Percentiles rank a stretch among this genome's conserved stretches.
phyloP scores from a whole-genome alignment of 441 rosid genomes.

The Corymbia citriodora region DNA sequence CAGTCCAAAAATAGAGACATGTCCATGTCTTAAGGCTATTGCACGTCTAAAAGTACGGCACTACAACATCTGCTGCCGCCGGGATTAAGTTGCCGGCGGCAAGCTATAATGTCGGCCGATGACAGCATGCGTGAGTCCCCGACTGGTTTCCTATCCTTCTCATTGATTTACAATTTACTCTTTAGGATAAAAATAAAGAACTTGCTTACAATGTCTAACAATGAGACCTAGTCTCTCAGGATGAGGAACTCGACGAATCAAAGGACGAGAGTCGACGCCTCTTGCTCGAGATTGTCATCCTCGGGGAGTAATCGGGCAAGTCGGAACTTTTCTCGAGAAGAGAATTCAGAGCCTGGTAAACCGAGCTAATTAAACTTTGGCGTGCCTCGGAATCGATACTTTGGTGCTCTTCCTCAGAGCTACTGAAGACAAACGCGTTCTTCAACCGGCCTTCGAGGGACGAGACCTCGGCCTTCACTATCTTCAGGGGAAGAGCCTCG shows the following conservation, averaged over 20 bases:
- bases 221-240: background rate
- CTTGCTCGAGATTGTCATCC: background rate
- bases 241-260: background rate
- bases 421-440: background rate
- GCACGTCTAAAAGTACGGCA: background rate
- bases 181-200: background rate
- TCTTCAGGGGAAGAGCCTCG: conserved; percentile 1
- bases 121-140: background rate
- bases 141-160: background rate
- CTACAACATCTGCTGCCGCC: background rate
- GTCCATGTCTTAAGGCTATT: background rate
- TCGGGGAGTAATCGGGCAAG: background rate
- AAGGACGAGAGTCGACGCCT: background rate
- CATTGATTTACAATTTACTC: background rate
- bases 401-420: background rate
- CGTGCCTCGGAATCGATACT: background rate
- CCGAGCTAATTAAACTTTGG: background rate
- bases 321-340: background rate
- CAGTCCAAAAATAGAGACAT: background rate
- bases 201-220: background rate
- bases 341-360: background rate
- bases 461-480: background rate
- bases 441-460: conserved; percentile 1
- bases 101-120: background rate
- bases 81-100: background rate